phyloP scores from a whole-genome alignment of 805 yeast species.

The Ogataea polymorpha region DNA sequence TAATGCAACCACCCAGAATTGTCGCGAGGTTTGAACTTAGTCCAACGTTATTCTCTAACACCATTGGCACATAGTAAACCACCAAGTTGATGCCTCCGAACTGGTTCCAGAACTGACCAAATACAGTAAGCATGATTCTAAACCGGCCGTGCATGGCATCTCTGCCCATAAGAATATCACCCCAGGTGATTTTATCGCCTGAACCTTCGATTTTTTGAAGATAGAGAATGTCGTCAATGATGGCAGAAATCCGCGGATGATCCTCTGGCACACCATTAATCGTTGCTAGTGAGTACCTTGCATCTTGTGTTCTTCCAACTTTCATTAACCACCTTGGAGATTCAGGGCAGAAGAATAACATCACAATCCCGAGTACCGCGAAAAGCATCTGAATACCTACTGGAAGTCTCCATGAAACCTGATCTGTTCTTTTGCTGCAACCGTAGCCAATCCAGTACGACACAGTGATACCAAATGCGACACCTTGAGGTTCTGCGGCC shows the following conservation, averaged over 20 bases:
- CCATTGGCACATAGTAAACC: slow-evolving; percentile 65
- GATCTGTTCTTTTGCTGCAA: slow-evolving; percentile 24
- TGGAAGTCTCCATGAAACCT: slow-evolving; percentile 42
- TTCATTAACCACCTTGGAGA: slow-evolving; percentile 51
- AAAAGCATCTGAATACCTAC: slow-evolving; percentile 49
- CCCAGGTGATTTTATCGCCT: too few relatives aligned
- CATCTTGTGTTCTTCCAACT: slow-evolving; percentile 31
- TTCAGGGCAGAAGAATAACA: slow-evolving; percentile 47
- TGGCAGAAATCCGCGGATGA: too few relatives aligned
- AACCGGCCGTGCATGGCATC: too few relatives aligned
- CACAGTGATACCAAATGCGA: slow-evolving; percentile 60
- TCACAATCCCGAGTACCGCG: slow-evolving; percentile 31
- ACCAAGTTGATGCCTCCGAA: slow-evolving; percentile 65
- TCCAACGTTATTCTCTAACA: slow-evolving; percentile 62
- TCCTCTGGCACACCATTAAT: too few relatives aligned
- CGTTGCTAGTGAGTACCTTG: too few relatives aligned
- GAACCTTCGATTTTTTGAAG: too few relatives aligned
- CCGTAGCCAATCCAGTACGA: slow-evolving; percentile 51
- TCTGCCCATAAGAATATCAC: too few relatives aligned
- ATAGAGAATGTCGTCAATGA: too few relatives aligned
- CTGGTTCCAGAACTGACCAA: slow-evolving; percentile 33
- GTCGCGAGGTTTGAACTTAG: slow-evolving; percentile 46
- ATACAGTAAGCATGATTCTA: too few relatives aligned
- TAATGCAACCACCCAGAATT: slow-evolving; percentile 58
- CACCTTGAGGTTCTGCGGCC: slow-evolving; percentile 60